Evolutionary conservation across 805 yeast species (phyloP).

Genomic region (Grigorovia transvaalensis): DNA sequence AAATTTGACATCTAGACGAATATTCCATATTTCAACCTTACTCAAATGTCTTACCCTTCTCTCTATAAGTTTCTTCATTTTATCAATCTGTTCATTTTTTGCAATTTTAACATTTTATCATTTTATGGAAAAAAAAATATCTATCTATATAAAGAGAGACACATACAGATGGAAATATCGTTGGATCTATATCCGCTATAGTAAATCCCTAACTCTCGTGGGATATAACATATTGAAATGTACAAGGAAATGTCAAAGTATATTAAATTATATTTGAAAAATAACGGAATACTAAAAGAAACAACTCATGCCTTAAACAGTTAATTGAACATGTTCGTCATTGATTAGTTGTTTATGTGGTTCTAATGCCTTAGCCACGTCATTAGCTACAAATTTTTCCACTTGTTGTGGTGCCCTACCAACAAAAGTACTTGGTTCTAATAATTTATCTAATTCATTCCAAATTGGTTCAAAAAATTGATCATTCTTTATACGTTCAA

Average conservation of each 20-base stretch:
- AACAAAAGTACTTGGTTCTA: conserved; percentile 89
- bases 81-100: background rate
- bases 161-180: no score
- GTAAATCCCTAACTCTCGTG: no score
- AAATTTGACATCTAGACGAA: background rate
- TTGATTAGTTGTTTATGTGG: conserved; percentile 53
- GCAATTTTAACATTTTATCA: background rate
- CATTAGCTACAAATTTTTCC: conserved; percentile 77
- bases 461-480: conserved; percentile 83
- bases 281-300: background rate
- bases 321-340: conserved; percentile 62
- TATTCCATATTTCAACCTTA: background rate
- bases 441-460: conserved; percentile 64
- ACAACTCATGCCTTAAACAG: conserved; percentile 41
- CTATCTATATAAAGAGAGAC: no score
- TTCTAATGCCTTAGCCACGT: conserved; percentile 73
- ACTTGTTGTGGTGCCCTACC: conserved; percentile 99
- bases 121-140: background rate
- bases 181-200: no score
- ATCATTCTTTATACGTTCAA: conserved; percentile 71
- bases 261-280: background rate
- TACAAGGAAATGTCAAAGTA: background rate
- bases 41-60: background rate
- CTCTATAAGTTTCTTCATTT: background rate
- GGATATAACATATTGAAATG: no score